A percentile compares a stretch with the other conserved stretches of the same genome.
phyloP scores from a whole-genome alignment of 768 basidiomycete genomes.

The Boletus bicolor region DNA sequence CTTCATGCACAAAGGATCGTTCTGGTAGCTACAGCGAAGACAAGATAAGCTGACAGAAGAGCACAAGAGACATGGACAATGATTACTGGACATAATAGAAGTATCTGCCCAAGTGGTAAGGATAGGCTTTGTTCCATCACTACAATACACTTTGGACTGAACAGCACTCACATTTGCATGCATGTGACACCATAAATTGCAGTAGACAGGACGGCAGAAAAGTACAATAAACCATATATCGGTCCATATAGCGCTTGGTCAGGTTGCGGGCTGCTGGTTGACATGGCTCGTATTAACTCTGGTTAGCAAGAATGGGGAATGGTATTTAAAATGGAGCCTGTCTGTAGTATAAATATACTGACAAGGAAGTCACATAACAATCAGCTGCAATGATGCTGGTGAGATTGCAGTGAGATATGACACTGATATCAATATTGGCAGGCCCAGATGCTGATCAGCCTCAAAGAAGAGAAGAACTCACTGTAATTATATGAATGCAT shows the following conservation, averaged over 20 bases:
- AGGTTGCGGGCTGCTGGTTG: neutral
- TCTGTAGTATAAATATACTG: no score
- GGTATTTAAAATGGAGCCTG: no score
- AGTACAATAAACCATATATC: slow-evolving; percentile 2
- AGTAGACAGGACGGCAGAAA: neutral
- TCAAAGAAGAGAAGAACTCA: no score
- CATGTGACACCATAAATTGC: slow-evolving; percentile 6
- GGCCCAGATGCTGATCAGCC: no score
- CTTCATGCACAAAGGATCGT: slow-evolving; percentile 3
- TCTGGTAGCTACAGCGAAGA: slow-evolving; percentile 4
- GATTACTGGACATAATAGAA: slow-evolving; percentile 11
- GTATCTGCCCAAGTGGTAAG: neutral
- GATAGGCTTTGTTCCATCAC: neutral
- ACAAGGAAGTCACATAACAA: no score
- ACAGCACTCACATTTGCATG: slow-evolving; percentile 11
- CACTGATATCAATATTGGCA: no score
- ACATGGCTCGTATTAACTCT: neutral
- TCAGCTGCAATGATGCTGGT: no score
- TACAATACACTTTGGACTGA: neutral
- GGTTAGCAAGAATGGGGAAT: neutral
- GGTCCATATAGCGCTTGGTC: neutral
- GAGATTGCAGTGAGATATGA: no score
- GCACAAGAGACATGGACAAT: neutral
- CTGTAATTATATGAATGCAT: no score
- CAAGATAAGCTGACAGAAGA: neutral